These are phyloP conservation scores for Neurospora africana DNA, from an alignment of 495 filamentous ascomycete species.

Conservation along the genomic window DNA sequence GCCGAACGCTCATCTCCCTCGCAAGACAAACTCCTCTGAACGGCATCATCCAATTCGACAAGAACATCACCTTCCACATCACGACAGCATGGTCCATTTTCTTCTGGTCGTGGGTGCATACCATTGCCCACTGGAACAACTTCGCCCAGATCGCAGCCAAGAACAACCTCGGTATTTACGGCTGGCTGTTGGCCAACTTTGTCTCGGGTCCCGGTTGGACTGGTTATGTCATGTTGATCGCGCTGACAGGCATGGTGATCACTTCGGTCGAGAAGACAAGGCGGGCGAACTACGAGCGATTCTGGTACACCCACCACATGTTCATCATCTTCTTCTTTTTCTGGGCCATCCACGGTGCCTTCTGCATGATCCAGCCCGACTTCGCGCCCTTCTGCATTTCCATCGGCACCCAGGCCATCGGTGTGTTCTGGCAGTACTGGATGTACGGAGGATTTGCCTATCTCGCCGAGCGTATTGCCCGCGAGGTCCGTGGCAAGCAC, in stretches of 20 bases:
- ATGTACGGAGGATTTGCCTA: conserved; percentile 66
- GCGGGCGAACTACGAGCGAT: conserved; percentile 64
- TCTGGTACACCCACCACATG: conserved; percentile 73
- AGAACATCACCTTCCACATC: conserved; percentile 76
- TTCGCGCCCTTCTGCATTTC: conserved; percentile 57
- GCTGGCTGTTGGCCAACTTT: conserved; percentile 59
- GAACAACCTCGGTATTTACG: conserved; percentile 60
- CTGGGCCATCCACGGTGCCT: conserved; percentile 70
- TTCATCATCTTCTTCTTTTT: conserved; percentile 74
- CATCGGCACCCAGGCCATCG: conserved; percentile 48
- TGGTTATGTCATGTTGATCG: conserved; percentile 65
- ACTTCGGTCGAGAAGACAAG: conserved; percentile 61
- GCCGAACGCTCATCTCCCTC: conserved; percentile 66
- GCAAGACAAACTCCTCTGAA: conserved; percentile 64
- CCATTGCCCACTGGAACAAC: conserved; percentile 73
- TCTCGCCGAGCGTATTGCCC: conserved; percentile 55
- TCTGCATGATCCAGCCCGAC: conserved; percentile 74
- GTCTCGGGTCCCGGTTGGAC: conserved; percentile 68
- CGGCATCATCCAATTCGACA: conserved; percentile 70
- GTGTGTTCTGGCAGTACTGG: conserved; percentile 75
- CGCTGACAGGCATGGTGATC: conserved; percentile 54
- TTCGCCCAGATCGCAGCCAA: conserved; percentile 61
- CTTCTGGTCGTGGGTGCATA: conserved; percentile 73
- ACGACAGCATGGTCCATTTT: conserved; percentile 71
- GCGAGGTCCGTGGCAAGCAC: conserved; percentile 61